Conservation (phyloP, 176 grass and related monocot genomes). For the Lolium perenne region DNA sequence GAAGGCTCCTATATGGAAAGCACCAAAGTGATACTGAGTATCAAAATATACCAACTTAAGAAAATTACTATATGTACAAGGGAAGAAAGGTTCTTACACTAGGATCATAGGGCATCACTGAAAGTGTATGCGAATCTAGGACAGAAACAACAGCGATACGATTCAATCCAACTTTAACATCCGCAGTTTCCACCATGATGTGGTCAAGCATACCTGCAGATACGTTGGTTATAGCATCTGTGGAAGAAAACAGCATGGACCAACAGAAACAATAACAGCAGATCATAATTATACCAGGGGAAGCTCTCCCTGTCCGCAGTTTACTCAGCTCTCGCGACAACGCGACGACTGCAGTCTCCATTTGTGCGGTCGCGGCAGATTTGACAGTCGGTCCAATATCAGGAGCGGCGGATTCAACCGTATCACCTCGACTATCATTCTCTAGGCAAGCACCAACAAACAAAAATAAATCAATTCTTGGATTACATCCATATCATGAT, state of each 20-base stretch:
- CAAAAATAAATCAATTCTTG: constrained; percentile 27
- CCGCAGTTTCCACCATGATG: constrained; percentile 77
- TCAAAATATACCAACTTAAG: not conserved
- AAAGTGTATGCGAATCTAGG: constrained; percentile 80
- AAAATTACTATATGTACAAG: constrained; percentile 9
- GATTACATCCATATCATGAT: not conserved
- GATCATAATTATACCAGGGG: constrained; percentile 56
- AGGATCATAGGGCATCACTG: constrained; percentile 93
- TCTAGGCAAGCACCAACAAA: constrained; percentile 51
- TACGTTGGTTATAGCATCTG: constrained; percentile 14
- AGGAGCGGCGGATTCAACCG: constrained; percentile 60
- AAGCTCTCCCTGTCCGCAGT: constrained; percentile 84
- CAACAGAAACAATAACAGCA: constrained; percentile 27
- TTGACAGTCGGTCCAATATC: constrained; percentile 80
- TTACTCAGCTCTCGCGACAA: constrained; percentile 86
- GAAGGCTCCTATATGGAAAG: not conserved
- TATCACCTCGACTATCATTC: constrained; percentile 74
- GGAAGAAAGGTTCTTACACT: constrained; percentile 57
- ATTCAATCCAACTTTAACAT: constrained; percentile 73
- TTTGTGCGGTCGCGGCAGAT: constrained; percentile 62
- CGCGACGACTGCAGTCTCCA: constrained; percentile 82
- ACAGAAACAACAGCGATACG: constrained; percentile 93
- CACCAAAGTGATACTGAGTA: not conserved
- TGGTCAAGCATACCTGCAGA: constrained; percentile 92
- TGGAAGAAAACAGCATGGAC: not conserved